Base-by-base conservation (phyloP, 2,329 filamentous ascomycete genomes). In the Fusarium euwallaceae region DNA sequence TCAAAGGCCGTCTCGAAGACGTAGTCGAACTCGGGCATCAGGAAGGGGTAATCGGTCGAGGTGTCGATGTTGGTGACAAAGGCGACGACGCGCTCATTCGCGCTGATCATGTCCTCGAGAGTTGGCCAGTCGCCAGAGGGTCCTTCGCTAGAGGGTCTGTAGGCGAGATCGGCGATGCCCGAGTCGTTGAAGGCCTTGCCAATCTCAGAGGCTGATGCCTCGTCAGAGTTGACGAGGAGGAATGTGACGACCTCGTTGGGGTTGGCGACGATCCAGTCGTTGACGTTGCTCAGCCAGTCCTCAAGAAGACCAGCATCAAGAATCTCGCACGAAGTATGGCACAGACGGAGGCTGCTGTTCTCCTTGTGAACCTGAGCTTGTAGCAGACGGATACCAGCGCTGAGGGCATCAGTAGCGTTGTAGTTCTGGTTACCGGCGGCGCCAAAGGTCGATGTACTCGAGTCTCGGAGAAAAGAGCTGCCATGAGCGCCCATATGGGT, bases 401-500 rank as follows among this genome's bases (percentile, higher is more conserved):
- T 88, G 63, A 95, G 88, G 66, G 94, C 93, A 7, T 88, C 84
- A 3, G 92, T 94, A 8, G 92, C 92, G 82, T 95, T 93, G 83
- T 89, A 91, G 84, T 87, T 94, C 83, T 95, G 94, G 81, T 95
- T 93, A 7, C 92, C 93, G 3, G 91, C 88, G 4, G 91, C 82
- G 29, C 90, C 91, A 81, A 92, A 89, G 70, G 84, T 85, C 1
- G 36, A 39, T 3, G 59, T 29, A 5, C 90, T 92, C 65, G 87
- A 81, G 78, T 94, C 91, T 60, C 92, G 87, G 51, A 95, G 82
- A 80, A 95, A 95, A 12, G 93, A 87, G 70, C 90, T 91, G 83
- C 95, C 89, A 84, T 95, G 94, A 20, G 92, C 93, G 24, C 93
- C 93, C 79, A 96, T 89, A 81, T 95, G 89, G 4, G 94, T 95